Evolutionary conservation across 139 green algal species (phyloP).

Genomic region (Pseudopediastrum boryanum): DNA sequence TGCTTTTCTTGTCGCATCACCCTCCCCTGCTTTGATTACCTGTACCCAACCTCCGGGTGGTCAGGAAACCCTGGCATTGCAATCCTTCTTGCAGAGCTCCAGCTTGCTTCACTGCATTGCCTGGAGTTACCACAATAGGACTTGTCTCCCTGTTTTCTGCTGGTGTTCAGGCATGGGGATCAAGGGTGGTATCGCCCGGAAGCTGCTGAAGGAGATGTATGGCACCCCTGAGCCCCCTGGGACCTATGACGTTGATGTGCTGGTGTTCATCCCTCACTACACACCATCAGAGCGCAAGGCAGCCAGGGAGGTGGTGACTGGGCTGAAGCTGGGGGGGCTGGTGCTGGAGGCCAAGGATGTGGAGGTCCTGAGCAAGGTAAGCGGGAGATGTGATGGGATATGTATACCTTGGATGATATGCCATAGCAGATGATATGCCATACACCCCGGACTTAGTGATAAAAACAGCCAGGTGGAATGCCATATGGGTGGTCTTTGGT

Average conservation of each 20-base stretch:
- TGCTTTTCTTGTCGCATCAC: no score
- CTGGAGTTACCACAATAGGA: no score
- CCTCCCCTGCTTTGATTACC: no score
- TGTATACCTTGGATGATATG: background rate
- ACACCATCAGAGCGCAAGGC: constrained; percentile 1
- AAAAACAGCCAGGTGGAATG: no score
- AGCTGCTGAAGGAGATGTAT: constrained; percentile 52
- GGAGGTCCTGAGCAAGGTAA: constrained; percentile 45
- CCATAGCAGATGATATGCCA: no score
- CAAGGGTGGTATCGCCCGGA: constrained; percentile 58
- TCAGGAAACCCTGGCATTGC: no score
- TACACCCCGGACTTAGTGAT: no score
- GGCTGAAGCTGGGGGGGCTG: constrained; percentile 41
- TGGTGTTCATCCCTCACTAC: constrained; percentile 6
- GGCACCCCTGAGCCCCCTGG: constrained; percentile 45
- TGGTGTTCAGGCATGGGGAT: constrained; percentile 48
- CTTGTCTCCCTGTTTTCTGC: background rate
- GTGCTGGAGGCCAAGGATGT: constrained; percentile 58
- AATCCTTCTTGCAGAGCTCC: no score
- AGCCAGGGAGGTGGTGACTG: constrained; percentile 16
- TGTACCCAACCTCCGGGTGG: no score
- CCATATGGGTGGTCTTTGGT: no score
- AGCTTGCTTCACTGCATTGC: no score
- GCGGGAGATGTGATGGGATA: background rate
- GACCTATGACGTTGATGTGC: constrained; percentile 13